phyloP scores from a whole-genome alignment of 2,329 filamentous ascomycete genomes.

The Apiospora malaysiana region DNA sequence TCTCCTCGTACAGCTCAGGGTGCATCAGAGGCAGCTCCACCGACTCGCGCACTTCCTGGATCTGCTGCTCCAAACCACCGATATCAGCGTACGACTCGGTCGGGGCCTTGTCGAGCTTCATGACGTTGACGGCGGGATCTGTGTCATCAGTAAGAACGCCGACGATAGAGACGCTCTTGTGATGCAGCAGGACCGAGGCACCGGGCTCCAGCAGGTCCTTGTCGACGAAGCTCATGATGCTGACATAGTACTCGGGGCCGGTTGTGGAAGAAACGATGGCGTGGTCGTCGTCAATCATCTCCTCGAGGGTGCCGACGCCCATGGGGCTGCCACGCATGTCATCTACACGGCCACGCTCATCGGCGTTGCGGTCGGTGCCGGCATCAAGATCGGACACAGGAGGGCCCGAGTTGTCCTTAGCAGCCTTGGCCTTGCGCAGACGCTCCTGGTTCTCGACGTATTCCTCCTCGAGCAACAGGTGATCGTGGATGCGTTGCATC shows the following conservation, averaged over 20 bases:
- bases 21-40: conserved; percentile 94
- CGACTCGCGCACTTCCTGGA: conserved; percentile 96
- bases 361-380: conserved; percentile 81
- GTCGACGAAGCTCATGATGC: conserved; percentile 99
- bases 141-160: conserved; percentile 96
- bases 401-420: conserved; percentile 70
- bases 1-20: conserved; percentile 97
- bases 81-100: conserved; percentile 99
- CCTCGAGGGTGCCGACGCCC: conserved; percentile 96
- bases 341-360: conserved; percentile 93
- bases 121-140: conserved; percentile 93
- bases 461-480: conserved; percentile 94
- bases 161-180: conserved; percentile 97
- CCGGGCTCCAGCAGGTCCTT: conserved; percentile 97
- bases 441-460: conserved; percentile 99
- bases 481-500: conserved; percentile 99
- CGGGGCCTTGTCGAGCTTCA: conserved; percentile 99
- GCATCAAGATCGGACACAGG: conserved; percentile 74
- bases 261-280: conserved; percentile 98
- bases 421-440: conserved; percentile 87
- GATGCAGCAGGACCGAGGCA: conserved; percentile 91
- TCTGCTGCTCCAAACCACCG: conserved; percentile 92
- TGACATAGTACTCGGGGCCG: conserved; percentile 98
- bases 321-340: conserved; percentile 99
- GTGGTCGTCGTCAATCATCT: conserved; percentile 99